Evolutionary conservation across 2,329 filamentous ascomycete species (phyloP), one percentile per base, ranked within the genome.

Genomic region (Neonectria coccinea): DNA sequence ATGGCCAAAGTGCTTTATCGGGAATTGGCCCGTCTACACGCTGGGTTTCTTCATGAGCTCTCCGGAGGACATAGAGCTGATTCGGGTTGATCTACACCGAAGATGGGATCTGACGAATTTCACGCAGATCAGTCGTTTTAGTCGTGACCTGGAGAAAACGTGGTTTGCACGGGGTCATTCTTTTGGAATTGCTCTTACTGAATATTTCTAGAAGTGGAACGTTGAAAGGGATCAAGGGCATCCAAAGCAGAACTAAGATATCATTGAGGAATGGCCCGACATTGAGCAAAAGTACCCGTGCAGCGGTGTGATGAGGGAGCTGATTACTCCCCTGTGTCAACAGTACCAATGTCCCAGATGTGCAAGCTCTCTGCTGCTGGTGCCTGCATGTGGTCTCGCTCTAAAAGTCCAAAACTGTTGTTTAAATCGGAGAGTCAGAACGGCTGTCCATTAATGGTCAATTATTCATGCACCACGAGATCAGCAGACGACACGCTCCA

Each of bases 1-100:
- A 5, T 74, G 72, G 73, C 63, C 70, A 2, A 68, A 56, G 1
- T 74, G 73, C 29, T 79, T 71, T 18, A 70, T 76, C 1, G 71
- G 73, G 0, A 70, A 68, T n/a, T 75, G 72, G 64, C 68, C 71
- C 4, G 65, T 69, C 1, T 74, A 74, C 54, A 70, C 64, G 14
- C 66, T 56, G 52, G 77, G 48, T 2, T 63, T 59, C 54, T 70
- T 67, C 62, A 29, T 72, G 25, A 59, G 48, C 2, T 33, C 50
- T 0, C 16, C 56, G 3, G 63, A 69, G 18, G 67, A 73, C 39
- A 56, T 55, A 5, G 16, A 65, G 1, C 8, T 69, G 3, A 27
- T 74, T 3, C 67, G 65, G 3, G 41, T 44, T 16, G 71, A 72
- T 4, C 50, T 74, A 5, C 53, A 65, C 10, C 48, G 55, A 2